Evolutionary conservation across 1,139 yeast genomes (phyloP).

Genomic region (Saccharomyces hybrid): DNA sequence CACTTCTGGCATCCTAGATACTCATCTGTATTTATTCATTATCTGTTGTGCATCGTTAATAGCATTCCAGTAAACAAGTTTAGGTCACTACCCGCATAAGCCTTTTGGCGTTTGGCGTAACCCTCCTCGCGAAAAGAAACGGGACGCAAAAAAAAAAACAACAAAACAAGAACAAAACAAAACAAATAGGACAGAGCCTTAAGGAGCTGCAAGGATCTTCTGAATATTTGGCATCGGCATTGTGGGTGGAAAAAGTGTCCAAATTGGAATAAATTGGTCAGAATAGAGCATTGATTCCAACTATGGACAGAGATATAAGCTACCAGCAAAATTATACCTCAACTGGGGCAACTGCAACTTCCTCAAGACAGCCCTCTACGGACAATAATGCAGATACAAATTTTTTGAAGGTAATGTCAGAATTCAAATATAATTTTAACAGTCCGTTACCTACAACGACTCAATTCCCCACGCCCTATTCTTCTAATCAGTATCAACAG

Average conservation of each 20-base stretch:
- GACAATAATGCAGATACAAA: constrained; percentile 13
- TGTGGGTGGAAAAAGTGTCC: background rate
- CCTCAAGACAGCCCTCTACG: background rate
- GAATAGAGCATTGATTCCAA: background rate
- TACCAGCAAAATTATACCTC: background rate
- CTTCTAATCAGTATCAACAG: constrained; percentile 18
- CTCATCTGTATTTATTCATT: background rate
- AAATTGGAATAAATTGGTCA: background rate
- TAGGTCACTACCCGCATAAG: background rate
- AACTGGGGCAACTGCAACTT: background rate
- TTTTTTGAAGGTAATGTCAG: constrained; percentile 20
- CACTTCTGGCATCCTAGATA: background rate
- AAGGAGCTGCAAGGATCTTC: background rate
- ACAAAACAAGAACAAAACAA: background rate
- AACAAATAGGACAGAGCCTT: background rate
- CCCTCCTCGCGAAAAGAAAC: background rate
- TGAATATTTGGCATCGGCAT: background rate
- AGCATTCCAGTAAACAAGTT: background rate
- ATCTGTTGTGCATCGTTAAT: background rate
- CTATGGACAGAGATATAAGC: background rate
- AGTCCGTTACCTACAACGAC: constrained; percentile 27
- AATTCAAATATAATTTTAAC: constrained; percentile 24
- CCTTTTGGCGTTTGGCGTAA: background rate
- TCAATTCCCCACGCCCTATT: constrained; percentile 30
- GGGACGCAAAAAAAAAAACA: background rate